phyloP scores from a whole-genome alignment of 192 early-diverging fungal species.

The Podila clonocystis region DNA sequence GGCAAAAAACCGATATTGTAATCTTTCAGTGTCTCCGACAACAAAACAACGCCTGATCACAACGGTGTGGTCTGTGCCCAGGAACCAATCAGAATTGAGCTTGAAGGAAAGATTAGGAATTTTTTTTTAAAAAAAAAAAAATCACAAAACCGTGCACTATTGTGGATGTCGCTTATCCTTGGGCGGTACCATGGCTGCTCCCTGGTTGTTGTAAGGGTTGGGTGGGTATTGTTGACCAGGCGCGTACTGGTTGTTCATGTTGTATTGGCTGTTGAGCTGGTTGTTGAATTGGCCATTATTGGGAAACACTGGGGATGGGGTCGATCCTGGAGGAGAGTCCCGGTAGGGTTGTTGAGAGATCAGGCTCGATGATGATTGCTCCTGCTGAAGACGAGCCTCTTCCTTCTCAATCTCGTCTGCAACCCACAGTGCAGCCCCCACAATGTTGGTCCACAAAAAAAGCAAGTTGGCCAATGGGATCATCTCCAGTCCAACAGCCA shows the following conservation, averaged over 20 bases:
- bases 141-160: background rate
- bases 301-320: background rate
- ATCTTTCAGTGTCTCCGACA: too few species aligned
- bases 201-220: constrained; percentile 9
- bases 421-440: constrained; percentile 55
- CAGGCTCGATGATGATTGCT: constrained; percentile 12
- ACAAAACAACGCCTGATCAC: too few species aligned
- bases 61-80: too few species aligned
- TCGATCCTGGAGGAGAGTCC: background rate
- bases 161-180: constrained; percentile 20
- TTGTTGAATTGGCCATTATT: background rate
- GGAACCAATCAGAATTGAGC: too few species aligned
- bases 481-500: constrained; percentile 65
- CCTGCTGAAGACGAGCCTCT: constrained; percentile 10
- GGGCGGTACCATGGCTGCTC: constrained; percentile 12
- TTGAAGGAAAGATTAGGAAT: too few species aligned
- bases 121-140: too few species aligned
- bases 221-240: background rate
- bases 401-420: constrained; percentile 44
- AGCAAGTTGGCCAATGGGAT: constrained; percentile 64
- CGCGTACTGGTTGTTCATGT: background rate
- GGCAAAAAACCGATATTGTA: too few species aligned
- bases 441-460: constrained; percentile 72
- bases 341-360: constrained; percentile 2
- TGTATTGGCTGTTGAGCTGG: background rate